Evolutionary conservation across 1,284 basidiomycete genomes (phyloP).

Genomic region (Naganishia cerealis): DNA sequence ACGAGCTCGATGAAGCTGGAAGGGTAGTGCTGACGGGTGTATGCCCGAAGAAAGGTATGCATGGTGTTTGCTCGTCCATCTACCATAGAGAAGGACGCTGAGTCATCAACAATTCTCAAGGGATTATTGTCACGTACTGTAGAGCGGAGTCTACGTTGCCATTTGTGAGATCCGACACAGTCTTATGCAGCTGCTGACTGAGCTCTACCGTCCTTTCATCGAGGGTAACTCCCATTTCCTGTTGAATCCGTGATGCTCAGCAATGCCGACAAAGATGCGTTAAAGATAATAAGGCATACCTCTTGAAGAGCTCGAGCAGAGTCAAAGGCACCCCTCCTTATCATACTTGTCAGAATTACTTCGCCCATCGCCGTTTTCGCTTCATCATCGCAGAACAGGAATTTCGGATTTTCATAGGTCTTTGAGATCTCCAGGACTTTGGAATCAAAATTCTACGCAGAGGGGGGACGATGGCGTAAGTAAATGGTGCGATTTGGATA

Average conservation of each 20-base stretch:
- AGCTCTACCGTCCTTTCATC: constrained; percentile 61
- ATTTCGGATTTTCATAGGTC: constrained; percentile 48
- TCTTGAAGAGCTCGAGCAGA: constrained; percentile 46
- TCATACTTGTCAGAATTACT: constrained; percentile 48
- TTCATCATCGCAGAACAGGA: constrained; percentile 45
- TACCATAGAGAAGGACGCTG: constrained; percentile 45
- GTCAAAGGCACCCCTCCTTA: constrained; percentile 46
- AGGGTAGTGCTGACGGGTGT: constrained; percentile 70
- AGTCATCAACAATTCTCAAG: background rate
- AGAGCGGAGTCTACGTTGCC: constrained; percentile 73
- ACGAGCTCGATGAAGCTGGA: constrained; percentile 80
- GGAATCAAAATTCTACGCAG: constrained; percentile 45
- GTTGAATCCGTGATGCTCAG: constrained; percentile 23
- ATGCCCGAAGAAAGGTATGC: constrained; percentile 66
- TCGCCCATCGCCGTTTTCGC: constrained; percentile 43
- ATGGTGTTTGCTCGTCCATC: constrained; percentile 73
- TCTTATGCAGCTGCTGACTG: constrained; percentile 71
- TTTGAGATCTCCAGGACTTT: constrained; percentile 47
- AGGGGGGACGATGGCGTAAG: background rate
- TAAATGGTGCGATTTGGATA: background rate
- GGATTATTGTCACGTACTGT: constrained; percentile 59
- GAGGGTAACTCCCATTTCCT: constrained; percentile 72
- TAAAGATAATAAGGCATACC: constrained; percentile 28
- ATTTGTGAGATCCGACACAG: constrained; percentile 67
- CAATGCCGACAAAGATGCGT: constrained; percentile 9